These are phyloP conservation scores for Hypericum perforatum DNA, from an alignment of 345 rosid species.

Conservation along the genomic window DNA sequence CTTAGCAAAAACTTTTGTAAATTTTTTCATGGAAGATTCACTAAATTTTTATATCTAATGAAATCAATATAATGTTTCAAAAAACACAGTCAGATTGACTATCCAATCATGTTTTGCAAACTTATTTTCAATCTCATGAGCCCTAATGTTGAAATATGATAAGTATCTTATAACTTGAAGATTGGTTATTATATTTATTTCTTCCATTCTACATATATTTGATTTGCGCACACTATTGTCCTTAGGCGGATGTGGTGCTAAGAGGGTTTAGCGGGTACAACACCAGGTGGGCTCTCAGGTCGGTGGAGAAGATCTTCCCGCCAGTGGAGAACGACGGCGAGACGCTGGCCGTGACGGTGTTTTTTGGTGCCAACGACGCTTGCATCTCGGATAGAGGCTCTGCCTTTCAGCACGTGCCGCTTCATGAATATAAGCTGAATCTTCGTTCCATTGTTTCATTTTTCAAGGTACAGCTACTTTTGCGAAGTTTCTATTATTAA, in stretches of 20 bases:
- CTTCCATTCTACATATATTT: neutral
- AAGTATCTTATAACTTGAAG: too few relatives aligned
- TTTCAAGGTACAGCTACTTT: constrained; percentile 42
- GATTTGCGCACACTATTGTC: neutral
- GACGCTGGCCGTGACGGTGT: constrained; percentile 59
- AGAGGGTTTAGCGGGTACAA: constrained; percentile 82
- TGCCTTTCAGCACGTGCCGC: constrained; percentile 85
- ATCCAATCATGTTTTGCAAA: too few relatives aligned
- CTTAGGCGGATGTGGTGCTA: constrained; percentile 54
- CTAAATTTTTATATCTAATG: too few relatives aligned
- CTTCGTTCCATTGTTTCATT: constrained; percentile 51
- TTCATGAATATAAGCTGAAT: constrained; percentile 55
- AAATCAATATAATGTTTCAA: too few relatives aligned
- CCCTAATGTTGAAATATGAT: too few relatives aligned
- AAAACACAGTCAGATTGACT: too few relatives aligned
- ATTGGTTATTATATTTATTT: neutral
- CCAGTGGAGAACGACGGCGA: constrained; percentile 18
- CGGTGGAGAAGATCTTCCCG: constrained; percentile 47
- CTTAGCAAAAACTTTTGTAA: too few relatives aligned
- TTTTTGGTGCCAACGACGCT: constrained; percentile 93
- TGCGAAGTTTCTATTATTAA: too few relatives aligned
- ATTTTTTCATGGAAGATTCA: too few relatives aligned
- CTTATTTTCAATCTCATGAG: too few relatives aligned
- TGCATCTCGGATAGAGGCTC: constrained; percentile 68
- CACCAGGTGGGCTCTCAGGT: constrained; percentile 78